These are phyloP conservation scores for Backusella circina DNA, from an alignment of 192 early-diverging fungal species.

Conservation along the genomic window DNA sequence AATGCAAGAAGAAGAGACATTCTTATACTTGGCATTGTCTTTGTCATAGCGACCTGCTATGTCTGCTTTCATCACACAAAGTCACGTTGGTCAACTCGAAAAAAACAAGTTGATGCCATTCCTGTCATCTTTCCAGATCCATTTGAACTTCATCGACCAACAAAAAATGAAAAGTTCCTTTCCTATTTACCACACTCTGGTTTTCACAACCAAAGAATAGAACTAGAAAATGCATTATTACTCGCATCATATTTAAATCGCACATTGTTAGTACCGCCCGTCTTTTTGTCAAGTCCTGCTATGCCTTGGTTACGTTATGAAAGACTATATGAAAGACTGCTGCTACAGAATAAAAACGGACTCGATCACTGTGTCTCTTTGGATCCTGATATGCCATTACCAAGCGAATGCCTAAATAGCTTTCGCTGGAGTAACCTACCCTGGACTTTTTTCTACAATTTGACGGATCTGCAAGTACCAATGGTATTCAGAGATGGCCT, in stretches of 20 bases:
- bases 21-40: not conserved
- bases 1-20: not conserved
- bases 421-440: constrained; percentile 49
- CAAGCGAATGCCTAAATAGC: constrained; percentile 52
- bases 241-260: constrained; percentile 53
- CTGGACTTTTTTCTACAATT: constrained; percentile 53
- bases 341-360: constrained; percentile 51
- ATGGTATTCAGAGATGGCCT: constrained; percentile 39
- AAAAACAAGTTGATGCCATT: not conserved
- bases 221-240: constrained; percentile 49
- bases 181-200: constrained; percentile 39
- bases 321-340: constrained; percentile 44
- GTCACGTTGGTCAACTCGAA: not conserved
- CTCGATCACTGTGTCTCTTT: constrained; percentile 45
- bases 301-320: constrained; percentile 49
- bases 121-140: constrained; percentile 19
- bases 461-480: constrained; percentile 35
- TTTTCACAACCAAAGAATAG: constrained; percentile 40
- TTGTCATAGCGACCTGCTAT: not conserved
- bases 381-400: constrained; percentile 35
- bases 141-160: constrained; percentile 13
- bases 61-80: not conserved
- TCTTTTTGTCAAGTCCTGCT: constrained; percentile 47
- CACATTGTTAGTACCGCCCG: constrained; percentile 47
- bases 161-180: constrained; percentile 28